Evolutionary conservation across 805 yeast genomes (phyloP), one percentile per base, ranked within the genome.

Genomic region (Ogataea saltuana): DNA sequence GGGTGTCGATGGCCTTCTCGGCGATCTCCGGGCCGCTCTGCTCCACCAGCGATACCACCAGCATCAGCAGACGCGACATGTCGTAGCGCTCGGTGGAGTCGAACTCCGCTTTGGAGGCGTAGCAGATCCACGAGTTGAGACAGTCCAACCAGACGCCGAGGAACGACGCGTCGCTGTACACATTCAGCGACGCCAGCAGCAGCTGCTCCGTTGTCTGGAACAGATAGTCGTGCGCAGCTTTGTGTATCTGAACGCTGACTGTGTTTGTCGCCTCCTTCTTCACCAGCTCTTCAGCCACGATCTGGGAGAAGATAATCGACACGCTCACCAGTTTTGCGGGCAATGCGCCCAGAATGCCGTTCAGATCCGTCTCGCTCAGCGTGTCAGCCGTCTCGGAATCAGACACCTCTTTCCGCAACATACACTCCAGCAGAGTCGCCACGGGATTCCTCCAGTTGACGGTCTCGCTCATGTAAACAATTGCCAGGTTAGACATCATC

Each of bases 401-500:
- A 6, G 23, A 20, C 4, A 44, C 42, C n/a, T 22, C 33, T 19
- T 33, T 33, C 20, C 42, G 31, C 4, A 32, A 10, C 22, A 61
- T 19, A 8, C 59, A 45, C 6, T 20, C 12, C 6, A 52, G 22
- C 10, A 69, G 26, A 1, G 68, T 47, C 1, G 51, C 27, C 21
- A 77, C 42, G 1, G 82, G 80, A 37, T 69, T 54, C 5, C 41
- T 33, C 75, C 81, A 77, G 3, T 45, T 38, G 1, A 54, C 44
- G 31, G 63, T 64, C 44, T 69, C 62, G 35, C 65, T 61, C 25
- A 72, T 61, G 58, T 68, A 83, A 3, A 78, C 55, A 25, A 77
- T 56, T 3, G 81, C 69, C 22, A 82, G 53, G 37, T 80, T 75
- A 6, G 85, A 74, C 39, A 84, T 60, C 39, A 85, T 58, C 54